Base-by-base conservation (phyloP, 768 basidiomycete species). In the Phylloporus rhodoxanthus region DNA sequence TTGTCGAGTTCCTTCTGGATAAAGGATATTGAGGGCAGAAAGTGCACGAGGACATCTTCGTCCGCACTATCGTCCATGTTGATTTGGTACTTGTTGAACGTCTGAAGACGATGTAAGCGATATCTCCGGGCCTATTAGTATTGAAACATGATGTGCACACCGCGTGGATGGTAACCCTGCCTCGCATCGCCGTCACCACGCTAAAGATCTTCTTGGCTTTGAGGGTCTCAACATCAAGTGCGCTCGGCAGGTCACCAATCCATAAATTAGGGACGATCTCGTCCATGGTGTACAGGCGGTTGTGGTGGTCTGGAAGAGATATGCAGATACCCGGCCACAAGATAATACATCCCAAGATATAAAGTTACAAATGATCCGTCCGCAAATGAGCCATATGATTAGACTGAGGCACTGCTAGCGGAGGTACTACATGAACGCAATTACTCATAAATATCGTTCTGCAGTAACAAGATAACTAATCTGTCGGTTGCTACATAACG, bases 241-340 rank as follows among this genome's bases (percentile, higher is more conserved):
- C 87, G 55, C 84, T 87, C 7, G 72, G 69, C 7, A 93, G 68
- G 70, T 90, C 80, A 8, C 92, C 91, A 20, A 96, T 78, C 92
- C 91, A 95, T 2, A 96, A 69, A 5, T 82, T 79, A 26, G 81
- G 81, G 14, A 87, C 75, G 29, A 95, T 75, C 68, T 92, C 79
- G 69, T 94, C 80, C 85, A 94, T 88, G 10, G 62, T 47, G 14
- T 29, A 17, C 4, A 29, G 9, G 28, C 9, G 28, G 47, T 28
- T 29, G 49, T 32, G 15, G 47, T 48, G 23, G 42, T 49, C 17
- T 23, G 43, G 15, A 17, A 15, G 29, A 17, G 29, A 44, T 20
- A 28, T 28, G 28, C 26, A 28, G 26, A 28, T 28, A 29, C 28
- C 28, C 28, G 25, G 25, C 25, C 5, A 1, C 7, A 26, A 26